phyloP scores from a whole-genome alignment of 768 basidiomycete genomes.

The Heimioporus sp. region DNA sequence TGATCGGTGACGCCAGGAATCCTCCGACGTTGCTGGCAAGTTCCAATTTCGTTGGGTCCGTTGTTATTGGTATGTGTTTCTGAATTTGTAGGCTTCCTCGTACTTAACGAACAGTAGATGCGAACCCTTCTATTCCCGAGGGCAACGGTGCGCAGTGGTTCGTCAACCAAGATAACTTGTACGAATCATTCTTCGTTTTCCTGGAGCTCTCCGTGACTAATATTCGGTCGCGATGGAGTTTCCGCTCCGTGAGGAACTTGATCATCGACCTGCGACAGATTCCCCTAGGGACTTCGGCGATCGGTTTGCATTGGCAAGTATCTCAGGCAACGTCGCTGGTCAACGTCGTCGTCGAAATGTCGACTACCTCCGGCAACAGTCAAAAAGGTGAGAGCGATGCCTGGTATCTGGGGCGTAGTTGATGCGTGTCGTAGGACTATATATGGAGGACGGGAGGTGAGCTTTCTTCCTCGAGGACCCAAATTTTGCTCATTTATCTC shows the following conservation, averaged over 20 bases:
- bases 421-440: conserved; percentile 38
- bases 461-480: background rate
- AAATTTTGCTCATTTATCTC: background rate
- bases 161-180: conserved; percentile 25
- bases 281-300: conserved; percentile 50
- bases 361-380: conserved; percentile 53
- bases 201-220: background rate
- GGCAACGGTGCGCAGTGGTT: conserved; percentile 37
- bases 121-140: conserved; percentile 65
- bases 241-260: conserved; percentile 72
- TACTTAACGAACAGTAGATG: conserved; percentile 40
- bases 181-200: background rate
- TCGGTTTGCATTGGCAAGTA: conserved; percentile 84
- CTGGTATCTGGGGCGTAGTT: background rate
- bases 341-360: conserved; percentile 73
- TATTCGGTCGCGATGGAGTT: conserved; percentile 35
- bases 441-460: conserved; percentile 73
- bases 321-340: conserved; percentile 72
- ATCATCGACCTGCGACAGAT: conserved; percentile 64
- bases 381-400: conserved; percentile 57
- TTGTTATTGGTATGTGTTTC: conserved; percentile 59
- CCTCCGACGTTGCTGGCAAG: conserved; percentile 68
- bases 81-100: background rate
- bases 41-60: conserved; percentile 59
- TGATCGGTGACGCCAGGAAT: conserved; percentile 70